These are phyloP conservation scores for Gremmenia infestans DNA, from an alignment of 2,329 filamentous ascomycete genomes.

Conservation along the genomic window DNA sequence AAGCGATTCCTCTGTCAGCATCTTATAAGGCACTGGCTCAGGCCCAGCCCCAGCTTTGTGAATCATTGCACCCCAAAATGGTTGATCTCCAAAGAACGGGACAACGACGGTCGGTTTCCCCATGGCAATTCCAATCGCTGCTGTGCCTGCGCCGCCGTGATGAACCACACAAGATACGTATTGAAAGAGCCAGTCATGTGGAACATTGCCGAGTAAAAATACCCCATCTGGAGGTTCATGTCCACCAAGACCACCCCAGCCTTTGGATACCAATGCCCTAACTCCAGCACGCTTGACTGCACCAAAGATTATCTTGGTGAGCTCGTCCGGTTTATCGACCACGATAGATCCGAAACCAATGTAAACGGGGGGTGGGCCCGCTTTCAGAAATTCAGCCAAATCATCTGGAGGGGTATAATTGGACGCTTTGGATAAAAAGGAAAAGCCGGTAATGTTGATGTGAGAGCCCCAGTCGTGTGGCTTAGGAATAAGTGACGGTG, in stretches of 20 bases:
- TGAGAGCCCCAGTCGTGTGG: constrained; percentile 62
- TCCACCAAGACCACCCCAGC: constrained; percentile 67
- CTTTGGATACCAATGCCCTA: constrained; percentile 66
- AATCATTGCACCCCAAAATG: constrained; percentile 72
- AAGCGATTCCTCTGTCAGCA: constrained; percentile 56
- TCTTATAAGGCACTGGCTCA: constrained; percentile 62
- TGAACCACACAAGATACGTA: constrained; percentile 61
- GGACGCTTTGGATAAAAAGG: constrained; percentile 58
- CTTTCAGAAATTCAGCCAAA: constrained; percentile 49
- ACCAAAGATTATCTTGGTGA: constrained; percentile 66
- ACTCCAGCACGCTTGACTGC: constrained; percentile 61
- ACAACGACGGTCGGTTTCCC: constrained; percentile 65
- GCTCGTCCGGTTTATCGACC: constrained; percentile 62
- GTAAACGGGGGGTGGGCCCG: constrained; percentile 58
- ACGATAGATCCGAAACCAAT: constrained; percentile 75
- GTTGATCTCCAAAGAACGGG: constrained; percentile 74
- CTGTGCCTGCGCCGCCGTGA: constrained; percentile 71
- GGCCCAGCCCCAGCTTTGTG: constrained; percentile 60
- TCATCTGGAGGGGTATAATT: constrained; percentile 52
- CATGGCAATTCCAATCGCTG: constrained; percentile 66
- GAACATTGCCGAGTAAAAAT: constrained; percentile 67
- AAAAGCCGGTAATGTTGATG: constrained; percentile 73
- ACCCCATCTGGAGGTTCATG: constrained; percentile 53
- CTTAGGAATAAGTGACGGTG: constrained; percentile 57
- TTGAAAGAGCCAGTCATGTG: constrained; percentile 74